These are phyloP conservation scores for Raphanus raphanistrum DNA, from an alignment of 345 rosid species.

Conservation along the genomic window DNA sequence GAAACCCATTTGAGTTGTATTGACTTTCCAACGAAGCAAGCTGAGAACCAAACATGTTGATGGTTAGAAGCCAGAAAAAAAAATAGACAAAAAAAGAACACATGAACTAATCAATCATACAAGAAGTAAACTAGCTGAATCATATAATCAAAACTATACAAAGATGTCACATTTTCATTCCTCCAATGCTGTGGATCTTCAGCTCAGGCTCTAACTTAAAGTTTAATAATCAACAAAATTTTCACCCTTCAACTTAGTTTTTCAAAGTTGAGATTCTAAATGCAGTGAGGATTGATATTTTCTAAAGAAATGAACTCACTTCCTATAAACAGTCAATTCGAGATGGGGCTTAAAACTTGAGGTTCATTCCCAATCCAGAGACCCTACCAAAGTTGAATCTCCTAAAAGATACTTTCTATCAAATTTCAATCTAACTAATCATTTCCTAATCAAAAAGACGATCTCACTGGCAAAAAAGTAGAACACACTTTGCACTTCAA, in stretches of 20 bases:
- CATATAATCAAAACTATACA: background rate
- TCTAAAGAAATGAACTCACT: background rate
- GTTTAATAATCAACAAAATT: background rate
- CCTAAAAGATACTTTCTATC: background rate
- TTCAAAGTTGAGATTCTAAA: background rate
- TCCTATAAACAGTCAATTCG: background rate
- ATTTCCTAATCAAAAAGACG: constrained; percentile 1
- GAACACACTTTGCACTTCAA: constrained; percentile 7
- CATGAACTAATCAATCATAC: background rate
- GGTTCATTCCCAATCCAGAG: constrained; percentile 24
- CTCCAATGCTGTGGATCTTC: background rate
- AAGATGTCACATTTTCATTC: background rate
- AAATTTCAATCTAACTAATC: constrained; percentile 14
- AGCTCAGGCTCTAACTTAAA: background rate
- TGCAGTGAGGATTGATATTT: background rate
- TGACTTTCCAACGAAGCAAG: constrained; percentile 46
- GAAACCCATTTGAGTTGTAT: constrained; percentile 41
- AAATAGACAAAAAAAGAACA: background rate
- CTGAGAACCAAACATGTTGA: constrained; percentile 45
- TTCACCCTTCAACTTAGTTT: background rate
- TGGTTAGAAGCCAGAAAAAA: background rate
- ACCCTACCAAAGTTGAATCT: constrained; percentile 38
- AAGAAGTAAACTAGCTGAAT: background rate
- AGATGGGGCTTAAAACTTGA: constrained; percentile 20
- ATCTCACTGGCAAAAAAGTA: background rate